A percentile compares a stretch with the other conserved stretches of the same genome.
These are phyloP conservation scores for Whalleya microplaca DNA, from an alignment of 2,329 filamentous ascomycete genomes.

Conservation along the genomic window DNA sequence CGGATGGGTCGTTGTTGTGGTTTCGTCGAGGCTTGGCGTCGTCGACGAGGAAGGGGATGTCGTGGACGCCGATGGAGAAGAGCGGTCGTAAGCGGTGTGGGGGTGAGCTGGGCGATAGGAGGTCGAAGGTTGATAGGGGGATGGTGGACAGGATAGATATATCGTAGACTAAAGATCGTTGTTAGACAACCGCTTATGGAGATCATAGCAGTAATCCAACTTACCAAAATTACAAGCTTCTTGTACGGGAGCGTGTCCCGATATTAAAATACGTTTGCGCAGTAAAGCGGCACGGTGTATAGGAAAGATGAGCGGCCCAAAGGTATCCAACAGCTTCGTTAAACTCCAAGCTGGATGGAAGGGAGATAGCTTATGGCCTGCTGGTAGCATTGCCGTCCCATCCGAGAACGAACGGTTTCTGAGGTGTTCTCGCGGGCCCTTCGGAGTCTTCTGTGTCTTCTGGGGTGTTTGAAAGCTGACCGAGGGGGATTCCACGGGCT, in stretches of 20 bases:
- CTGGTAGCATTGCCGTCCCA: constrained; percentile 59
- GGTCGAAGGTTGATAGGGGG: constrained; percentile 71
- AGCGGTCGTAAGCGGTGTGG: constrained; percentile 74
- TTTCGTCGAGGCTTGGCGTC: constrained; percentile 54
- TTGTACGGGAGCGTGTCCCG: constrained; percentile 84
- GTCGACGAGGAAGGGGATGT: constrained; percentile 77
- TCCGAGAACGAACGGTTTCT: constrained; percentile 66
- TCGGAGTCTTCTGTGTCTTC: too few relatives aligned
- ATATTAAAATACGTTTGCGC: constrained; percentile 85
- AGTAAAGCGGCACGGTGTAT: constrained; percentile 85
- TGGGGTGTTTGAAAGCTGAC: constrained; percentile 47
- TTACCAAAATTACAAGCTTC: constrained; percentile 86
- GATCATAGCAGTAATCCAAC: constrained; percentile 20
- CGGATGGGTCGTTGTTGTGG: constrained; percentile 33
- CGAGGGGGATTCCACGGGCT: constrained; percentile 56
- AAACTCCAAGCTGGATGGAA: constrained; percentile 89
- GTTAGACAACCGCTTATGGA: constrained; percentile 21
- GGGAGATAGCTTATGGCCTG: constrained; percentile 69
- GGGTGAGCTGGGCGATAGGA: constrained; percentile 65
- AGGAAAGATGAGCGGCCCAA: constrained; percentile 91
- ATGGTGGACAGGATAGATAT: constrained; percentile 92
- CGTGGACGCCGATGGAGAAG: constrained; percentile 93
- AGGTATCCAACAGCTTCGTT: constrained; percentile 74
- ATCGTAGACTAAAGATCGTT: constrained; percentile 73
- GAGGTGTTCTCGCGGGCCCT: constrained; percentile 48